Base-by-base conservation (phyloP, 805 yeast species). In the Starmerella apis region DNA sequence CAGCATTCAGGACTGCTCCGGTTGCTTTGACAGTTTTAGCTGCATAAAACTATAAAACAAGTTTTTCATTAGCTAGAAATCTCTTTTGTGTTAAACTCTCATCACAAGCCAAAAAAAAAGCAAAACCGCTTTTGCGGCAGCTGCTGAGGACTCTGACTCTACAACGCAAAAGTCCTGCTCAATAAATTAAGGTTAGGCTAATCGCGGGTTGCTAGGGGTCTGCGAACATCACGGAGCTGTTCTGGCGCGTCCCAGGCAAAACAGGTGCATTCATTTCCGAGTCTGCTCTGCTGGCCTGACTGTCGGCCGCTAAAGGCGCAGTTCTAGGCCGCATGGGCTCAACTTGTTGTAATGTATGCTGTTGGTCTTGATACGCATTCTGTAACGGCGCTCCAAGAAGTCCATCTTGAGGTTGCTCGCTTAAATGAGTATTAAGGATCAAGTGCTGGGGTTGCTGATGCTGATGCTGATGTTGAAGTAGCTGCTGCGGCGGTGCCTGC, bases 291-390 rank as follows among this genome's bases (percentile, higher is more conserved):
- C 28, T 38, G 6, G 43, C 43, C 22, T 38, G 43, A 10, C 43
- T 30, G 43, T 24, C 43, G n/a, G 43, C 43, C 43, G 25, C 22
- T 24, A 13, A n/a, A n/a, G 43, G 43, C 43, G 43, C 43, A 30
- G 43, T 38, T 23, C 18, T 16, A 13, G 23, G 43, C 43, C 8
- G 30, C 43, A 38, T 10, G 9, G 43, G 8, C 20, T 23, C 31
- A 24, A 38, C n/a, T 20, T 28, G 43, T 23, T 38, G 43, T 20
- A 38, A 24, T 14, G 43, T 28, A 9, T 38, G 39, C 39, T 36
- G 39, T 25, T 36, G 30, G 18, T 20, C 43, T 11, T 38, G 43
- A 16, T 10, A 38, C 8, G 43, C 43, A 13, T 38, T 38, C 30
- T 23, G 43, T 20, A 38, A 24, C n/a, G 43, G 43, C 31, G 43